phyloP scores from a whole-genome alignment of 306 rosid species.

The Vigna mungo region DNA sequence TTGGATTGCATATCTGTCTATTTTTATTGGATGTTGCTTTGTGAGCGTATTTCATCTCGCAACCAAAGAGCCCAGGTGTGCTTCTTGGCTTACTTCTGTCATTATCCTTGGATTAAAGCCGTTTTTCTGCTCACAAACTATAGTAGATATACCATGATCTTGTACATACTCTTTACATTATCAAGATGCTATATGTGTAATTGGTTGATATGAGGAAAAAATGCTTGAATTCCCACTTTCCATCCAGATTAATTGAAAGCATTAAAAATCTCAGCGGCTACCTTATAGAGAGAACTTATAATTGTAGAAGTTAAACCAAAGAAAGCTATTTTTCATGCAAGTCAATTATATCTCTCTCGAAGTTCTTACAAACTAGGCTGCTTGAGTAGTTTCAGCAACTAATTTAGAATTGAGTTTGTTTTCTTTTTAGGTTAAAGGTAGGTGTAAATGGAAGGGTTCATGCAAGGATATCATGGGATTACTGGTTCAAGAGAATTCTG shows the following conservation, averaged over 20 bases:
- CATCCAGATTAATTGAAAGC: neutral
- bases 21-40: conserved; percentile 90
- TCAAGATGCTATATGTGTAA: conserved; percentile 24
- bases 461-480: conserved; percentile 86
- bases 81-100: conserved; percentile 31
- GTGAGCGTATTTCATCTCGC: conserved; percentile 73
- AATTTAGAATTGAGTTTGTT: conserved; percentile 20
- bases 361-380: neutral
- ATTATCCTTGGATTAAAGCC: neutral
- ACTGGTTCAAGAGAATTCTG: conserved; percentile 90
- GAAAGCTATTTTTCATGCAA: neutral
- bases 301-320: conserved; percentile 9
- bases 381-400: conserved; percentile 40
- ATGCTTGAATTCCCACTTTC: neutral
- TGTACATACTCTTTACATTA: neutral
- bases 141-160: neutral
- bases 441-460: conserved; percentile 59
- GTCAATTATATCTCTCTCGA: conserved; percentile 4
- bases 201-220: conserved; percentile 5
- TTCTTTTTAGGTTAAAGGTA: conserved; percentile 67
- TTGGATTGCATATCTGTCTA: conserved; percentile 91
- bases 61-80: conserved; percentile 93
- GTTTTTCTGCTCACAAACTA: neutral
- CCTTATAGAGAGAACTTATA: neutral
- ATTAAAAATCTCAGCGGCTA: neutral